Conservation (phyloP, 805 yeast genomes). For the Metschnikowia continentalis region DNA sequence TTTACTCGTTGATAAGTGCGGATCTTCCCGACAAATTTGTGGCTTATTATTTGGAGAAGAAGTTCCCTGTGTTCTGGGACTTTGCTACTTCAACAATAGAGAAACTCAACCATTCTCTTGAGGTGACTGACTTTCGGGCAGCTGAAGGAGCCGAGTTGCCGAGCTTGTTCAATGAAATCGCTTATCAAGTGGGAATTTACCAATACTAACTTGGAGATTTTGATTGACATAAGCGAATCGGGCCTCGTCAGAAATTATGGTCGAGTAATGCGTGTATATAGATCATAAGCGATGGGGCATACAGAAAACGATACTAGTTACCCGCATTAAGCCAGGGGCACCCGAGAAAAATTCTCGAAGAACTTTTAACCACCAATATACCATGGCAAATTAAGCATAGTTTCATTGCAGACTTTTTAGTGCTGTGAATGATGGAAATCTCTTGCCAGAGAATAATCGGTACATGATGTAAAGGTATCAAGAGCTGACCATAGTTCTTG, state of each 20-base stretch:
- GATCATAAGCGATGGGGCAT: not conserved
- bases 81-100: conserved; percentile 13
- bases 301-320: conserved; percentile 1
- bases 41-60: conserved; percentile 25
- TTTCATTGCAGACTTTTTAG: conserved; percentile 35
- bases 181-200: conserved; percentile 10
- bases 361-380: not conserved
- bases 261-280: not conserved
- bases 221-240: too few relatives aligned
- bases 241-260: too few relatives aligned
- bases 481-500: conserved; percentile 10
- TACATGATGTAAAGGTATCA: conserved; percentile 26
- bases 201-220: not conserved
- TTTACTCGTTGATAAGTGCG: conserved; percentile 27
- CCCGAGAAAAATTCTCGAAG: not conserved
- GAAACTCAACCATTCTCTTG: conserved; percentile 12
- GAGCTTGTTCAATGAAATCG: conserved; percentile 32
- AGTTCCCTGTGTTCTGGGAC: conserved; percentile 27
- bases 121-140: conserved; percentile 16
- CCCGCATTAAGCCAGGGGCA: conserved; percentile 9
- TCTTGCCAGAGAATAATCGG: conserved; percentile 35
- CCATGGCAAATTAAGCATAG: conserved; percentile 44
- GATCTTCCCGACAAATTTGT: conserved; percentile 43
- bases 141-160: conserved; percentile 31
- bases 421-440: conserved; percentile 43